A percentile compares a stretch with the other conserved stretches of the same genome.
These are phyloP conservation scores for Lachnellula willkommii DNA, from an alignment of 2,329 filamentous ascomycete genomes.

Conservation along the genomic window DNA sequence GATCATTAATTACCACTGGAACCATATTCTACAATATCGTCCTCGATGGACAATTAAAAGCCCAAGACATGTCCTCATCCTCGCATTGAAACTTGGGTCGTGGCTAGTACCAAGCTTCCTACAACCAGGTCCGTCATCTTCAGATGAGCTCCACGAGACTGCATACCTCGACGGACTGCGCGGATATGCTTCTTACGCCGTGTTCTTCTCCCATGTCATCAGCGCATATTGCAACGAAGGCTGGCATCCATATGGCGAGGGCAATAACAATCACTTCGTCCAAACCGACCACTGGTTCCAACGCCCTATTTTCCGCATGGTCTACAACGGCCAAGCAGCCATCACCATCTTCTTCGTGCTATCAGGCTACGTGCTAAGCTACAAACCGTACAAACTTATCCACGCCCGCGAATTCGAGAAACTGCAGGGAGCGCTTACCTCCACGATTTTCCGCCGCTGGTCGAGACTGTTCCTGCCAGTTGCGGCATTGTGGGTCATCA, in stretches of 20 bases:
- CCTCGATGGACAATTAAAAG: background rate
- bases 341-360: conserved; percentile 45
- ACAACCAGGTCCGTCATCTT: background rate
- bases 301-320: conserved; percentile 38
- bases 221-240: background rate
- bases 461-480: conserved; percentile 39
- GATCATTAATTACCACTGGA: background rate
- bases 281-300: conserved; percentile 32
- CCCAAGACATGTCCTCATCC: background rate
- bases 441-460: conserved; percentile 39
- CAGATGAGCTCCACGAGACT: conserved; percentile 21
- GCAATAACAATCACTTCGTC: background rate
- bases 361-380: conserved; percentile 41
- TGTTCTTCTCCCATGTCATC: background rate
- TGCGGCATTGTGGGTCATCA: background rate
- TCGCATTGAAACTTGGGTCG: background rate
- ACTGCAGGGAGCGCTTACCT: conserved; percentile 36
- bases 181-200: conserved; percentile 33
- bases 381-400: conserved; percentile 35
- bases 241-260: background rate
- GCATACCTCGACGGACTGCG: conserved; percentile 43
- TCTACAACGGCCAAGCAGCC: conserved; percentile 38
- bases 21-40: background rate
- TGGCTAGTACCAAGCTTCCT: conserved; percentile 1
- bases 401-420: conserved; percentile 31